Evolutionary conservation across 179 eudicot species (phyloP), one percentile per base, ranked within the genome.

Genomic region (Vitellaria paradoxa): DNA sequence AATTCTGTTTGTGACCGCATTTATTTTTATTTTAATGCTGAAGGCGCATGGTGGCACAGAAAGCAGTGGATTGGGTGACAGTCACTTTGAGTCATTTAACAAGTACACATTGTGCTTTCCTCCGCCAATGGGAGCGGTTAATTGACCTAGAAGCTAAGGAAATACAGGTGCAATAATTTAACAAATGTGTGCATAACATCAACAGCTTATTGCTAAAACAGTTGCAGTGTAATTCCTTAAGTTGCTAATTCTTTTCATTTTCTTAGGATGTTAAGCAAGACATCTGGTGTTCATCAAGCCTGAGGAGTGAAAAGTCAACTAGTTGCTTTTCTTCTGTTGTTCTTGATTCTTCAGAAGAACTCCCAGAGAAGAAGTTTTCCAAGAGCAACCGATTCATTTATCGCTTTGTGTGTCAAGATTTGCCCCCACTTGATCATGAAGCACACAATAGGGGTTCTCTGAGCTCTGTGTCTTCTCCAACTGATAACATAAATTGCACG

Each of bases 91-190:
- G 78, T 77, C 98, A 96, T 84, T 87, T 96, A 72, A 87, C 96
- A 49, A 84, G 79, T 74, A 70, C 78, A 68, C 98, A 96, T 70
- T 84, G 82, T 79, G 72, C 57, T 76, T 96, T 96, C 88, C 90
- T 92, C 59, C 86, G 84, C 70, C 92, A 88, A 63, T 94, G 99
- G 98, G 94, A 96, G 81, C 82, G 83, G 80, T 82, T 94, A 45
- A 83, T 96, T 72, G 99, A 96, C 85, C 87, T 96, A 74, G 99
- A 94, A 85, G 97, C 99, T 70, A 91, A 85, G 82, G 97, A 91
- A 82, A 53, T 79, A 77, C 94, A 89, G 97, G 99, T 94, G 77
- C 64, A 10, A 18, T 68, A 23, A 21, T 47, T 62, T 74, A 24
- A 42, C 21, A 21, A 69, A 21, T 45, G 9, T 65, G 64, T 62